Evolutionary conservation across 228 moss, liverwort and hornwort species (phyloP).

Genomic region (Sphagnum fallax): DNA sequence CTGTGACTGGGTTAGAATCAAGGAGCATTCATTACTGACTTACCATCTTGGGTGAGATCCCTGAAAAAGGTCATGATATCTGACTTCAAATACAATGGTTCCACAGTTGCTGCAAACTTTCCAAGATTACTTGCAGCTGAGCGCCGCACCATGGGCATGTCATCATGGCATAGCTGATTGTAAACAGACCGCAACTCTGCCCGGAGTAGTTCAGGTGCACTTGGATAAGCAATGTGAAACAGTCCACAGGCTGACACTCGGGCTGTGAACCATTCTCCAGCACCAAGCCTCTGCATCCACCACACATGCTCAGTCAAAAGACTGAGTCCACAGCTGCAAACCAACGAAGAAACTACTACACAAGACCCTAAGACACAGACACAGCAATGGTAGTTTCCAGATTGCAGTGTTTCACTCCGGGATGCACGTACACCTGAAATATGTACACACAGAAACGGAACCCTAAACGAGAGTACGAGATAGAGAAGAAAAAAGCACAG

Average conservation of each 20-base stretch:
- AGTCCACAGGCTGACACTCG: constrained; percentile 97
- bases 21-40: neutral
- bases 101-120: constrained; percentile 94
- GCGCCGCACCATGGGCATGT: constrained; percentile 99
- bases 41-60: constrained; percentile 95
- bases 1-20: too few species aligned
- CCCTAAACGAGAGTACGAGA: neutral
- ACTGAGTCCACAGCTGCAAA: neutral
- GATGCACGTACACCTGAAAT: too few species aligned
- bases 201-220: constrained; percentile 96
- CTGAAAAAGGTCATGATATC: constrained; percentile 96
- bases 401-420: too few species aligned
- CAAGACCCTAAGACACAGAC: neutral
- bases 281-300: constrained; percentile 74
- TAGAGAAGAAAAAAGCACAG: neutral
- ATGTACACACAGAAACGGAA: neutral
- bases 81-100: constrained; percentile 79
- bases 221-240: constrained; percentile 94
- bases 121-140: constrained; percentile 96
- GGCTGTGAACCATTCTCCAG: constrained; percentile 98
- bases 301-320: constrained; percentile 14
- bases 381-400: too few species aligned
- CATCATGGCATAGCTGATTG: constrained; percentile 94
- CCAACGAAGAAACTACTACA: too few species aligned
- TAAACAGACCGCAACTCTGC: constrained; percentile 95